Percentiles rank a stretch among this genome's conserved stretches.
These are phyloP conservation scores for Cardamine resedifolia DNA, from an alignment of 345 rosid genomes.

Conservation along the genomic window DNA sequence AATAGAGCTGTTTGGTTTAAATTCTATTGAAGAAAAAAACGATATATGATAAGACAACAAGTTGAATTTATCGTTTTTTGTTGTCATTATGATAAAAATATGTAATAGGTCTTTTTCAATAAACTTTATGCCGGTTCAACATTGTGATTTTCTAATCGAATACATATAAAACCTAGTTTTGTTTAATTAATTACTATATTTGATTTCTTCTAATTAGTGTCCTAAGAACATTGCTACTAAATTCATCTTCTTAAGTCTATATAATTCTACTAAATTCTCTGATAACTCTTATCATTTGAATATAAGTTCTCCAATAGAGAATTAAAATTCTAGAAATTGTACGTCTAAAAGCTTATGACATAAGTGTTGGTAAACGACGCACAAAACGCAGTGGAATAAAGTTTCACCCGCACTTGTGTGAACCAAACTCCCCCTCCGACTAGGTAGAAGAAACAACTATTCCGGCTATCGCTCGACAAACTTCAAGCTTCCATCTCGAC, in stretches of 20 bases:
- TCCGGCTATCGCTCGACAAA: not conserved
- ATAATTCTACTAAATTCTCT: not conserved
- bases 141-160: not conserved
- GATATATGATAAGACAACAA: not conserved
- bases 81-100: not conserved
- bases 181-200: not conserved
- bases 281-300: not conserved
- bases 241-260: not conserved
- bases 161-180: not conserved
- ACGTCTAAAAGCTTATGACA: constrained; percentile 25
- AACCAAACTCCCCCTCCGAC: no score
- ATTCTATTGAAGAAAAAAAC: not conserved
- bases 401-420: no score
- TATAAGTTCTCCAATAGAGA: not conserved
- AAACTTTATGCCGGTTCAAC: not conserved
- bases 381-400: no score
- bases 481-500: not conserved
- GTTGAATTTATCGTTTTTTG: not conserved
- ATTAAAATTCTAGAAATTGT: not conserved
- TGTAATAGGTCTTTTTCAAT: not conserved
- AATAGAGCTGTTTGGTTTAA: not conserved
- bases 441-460: no score
- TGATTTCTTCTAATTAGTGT: not conserved
- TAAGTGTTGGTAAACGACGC: no score
- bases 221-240: not conserved